Evolutionary conservation across 495 filamentous ascomycete species (phyloP).

Genomic region (Penicillium antarcticum): DNA sequence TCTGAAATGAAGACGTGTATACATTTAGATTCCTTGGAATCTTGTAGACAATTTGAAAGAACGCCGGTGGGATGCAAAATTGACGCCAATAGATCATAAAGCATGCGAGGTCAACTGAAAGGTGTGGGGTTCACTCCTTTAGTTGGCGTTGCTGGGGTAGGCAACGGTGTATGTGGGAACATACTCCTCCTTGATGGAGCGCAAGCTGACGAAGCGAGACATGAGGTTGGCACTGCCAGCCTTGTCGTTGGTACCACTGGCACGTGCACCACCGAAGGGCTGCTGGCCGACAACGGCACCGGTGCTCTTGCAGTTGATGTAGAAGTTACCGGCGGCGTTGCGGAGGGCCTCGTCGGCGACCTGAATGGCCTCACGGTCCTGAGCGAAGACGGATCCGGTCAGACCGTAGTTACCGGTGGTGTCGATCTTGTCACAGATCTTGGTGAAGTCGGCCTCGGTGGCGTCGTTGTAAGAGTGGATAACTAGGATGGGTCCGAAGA

Average conservation of each 20-base stretch:
- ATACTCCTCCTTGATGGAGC: conserved; percentile 92
- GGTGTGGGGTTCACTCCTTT: neutral
- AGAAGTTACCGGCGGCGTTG: conserved; percentile 83
- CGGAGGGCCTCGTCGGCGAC: conserved; percentile 70
- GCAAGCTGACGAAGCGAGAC: conserved; percentile 74
- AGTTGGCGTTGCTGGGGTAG: conserved; percentile 74
- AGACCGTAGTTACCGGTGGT: conserved; percentile 70
- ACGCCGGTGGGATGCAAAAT: conserved; percentile 26
- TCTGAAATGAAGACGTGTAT: conserved; percentile 4
- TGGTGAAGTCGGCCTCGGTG: conserved; percentile 45
- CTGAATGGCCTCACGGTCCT: conserved; percentile 63
- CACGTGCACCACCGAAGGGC: conserved; percentile 82
- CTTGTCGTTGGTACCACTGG: conserved; percentile 91
- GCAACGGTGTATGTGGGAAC: conserved; percentile 60
- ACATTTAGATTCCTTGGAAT: conserved; percentile 1
- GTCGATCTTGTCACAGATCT: conserved; percentile 59
- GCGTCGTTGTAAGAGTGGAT: conserved; percentile 59
- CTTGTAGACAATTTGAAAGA: conserved; percentile 5
- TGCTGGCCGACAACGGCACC: conserved; percentile 92
- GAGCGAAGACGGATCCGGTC: conserved; percentile 75
- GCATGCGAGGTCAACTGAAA: conserved; percentile 8
- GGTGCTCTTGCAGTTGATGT: conserved; percentile 91
- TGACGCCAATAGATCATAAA: conserved; percentile 27
- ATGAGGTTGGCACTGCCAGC: conserved; percentile 75
- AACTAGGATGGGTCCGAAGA: conserved; percentile 62